These are phyloP conservation scores for Asterionellopsis glacialis DNA, from an alignment of 108 stramenopile genomes.

Conservation along the genomic window DNA sequence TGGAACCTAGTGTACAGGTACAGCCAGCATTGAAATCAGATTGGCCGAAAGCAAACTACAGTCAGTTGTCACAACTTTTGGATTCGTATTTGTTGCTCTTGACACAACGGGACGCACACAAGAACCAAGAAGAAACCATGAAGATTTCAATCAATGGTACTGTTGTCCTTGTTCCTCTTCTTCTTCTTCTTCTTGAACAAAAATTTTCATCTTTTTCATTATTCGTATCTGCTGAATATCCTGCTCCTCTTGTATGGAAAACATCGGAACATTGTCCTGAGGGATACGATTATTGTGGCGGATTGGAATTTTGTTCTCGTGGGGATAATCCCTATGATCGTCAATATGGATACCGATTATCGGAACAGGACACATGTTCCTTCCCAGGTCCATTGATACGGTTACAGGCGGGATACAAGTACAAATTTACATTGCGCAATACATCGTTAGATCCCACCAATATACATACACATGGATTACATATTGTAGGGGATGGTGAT, in stretches of 20 bases:
- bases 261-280: neutral
- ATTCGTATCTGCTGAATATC: neutral
- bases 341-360: slow-evolving; percentile 4
- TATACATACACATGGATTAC: slow-evolving; percentile 21
- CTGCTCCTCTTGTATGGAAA: neutral
- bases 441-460: slow-evolving; percentile 7
- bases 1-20: too few species aligned
- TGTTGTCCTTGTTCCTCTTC: too few species aligned
- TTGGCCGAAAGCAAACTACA: too few species aligned
- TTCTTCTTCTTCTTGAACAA: too few species aligned
- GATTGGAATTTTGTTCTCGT: slow-evolving; percentile 14
- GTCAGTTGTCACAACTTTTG: too few species aligned
- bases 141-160: too few species aligned
- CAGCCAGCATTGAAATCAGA: too few species aligned
- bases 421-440: slow-evolving; percentile 3
- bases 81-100: too few species aligned
- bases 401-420: slow-evolving; percentile 3
- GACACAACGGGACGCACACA: too few species aligned
- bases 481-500: slow-evolving; percentile 16
- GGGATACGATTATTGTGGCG: slow-evolving; percentile 9
- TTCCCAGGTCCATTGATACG: slow-evolving; percentile 7
- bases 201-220: too few species aligned
- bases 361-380: neutral
- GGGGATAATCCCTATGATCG: neutral
- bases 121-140: too few species aligned